A percentile compares a stretch with the other conserved stretches of the same genome.
phyloP scores from a whole-genome alignment of 2,329 filamentous ascomycete species.

The Phyllosticta citrichinensis region DNA sequence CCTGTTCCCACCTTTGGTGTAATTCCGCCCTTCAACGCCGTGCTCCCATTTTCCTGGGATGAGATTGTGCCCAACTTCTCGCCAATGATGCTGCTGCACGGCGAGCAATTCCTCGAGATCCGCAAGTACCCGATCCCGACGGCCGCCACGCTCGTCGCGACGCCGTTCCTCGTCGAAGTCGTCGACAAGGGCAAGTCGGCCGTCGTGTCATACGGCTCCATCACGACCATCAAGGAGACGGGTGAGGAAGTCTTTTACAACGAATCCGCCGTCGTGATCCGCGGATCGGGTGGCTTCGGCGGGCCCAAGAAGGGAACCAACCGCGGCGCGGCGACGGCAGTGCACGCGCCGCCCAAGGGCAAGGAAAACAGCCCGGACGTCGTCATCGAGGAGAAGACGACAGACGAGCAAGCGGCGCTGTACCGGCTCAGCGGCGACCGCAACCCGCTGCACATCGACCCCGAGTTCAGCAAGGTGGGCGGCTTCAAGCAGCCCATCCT shows the following conservation, averaged over 20 bases:
- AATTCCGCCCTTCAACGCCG: conserved; percentile 82
- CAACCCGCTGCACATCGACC: conserved; percentile 95
- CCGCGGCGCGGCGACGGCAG: conserved; percentile 68
- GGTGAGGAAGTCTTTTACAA: conserved; percentile 95
- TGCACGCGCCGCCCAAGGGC: conserved; percentile 62
- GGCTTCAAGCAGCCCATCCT: conserved; percentile 92
- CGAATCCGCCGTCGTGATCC: conserved; percentile 85
- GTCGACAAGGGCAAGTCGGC: conserved; percentile 91
- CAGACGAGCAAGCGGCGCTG: conserved; percentile 81
- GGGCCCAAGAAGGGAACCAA: conserved; percentile 68
- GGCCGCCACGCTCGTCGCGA: conserved; percentile 62
- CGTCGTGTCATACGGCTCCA: conserved; percentile 68
- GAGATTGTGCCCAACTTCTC: conserved; percentile 91
- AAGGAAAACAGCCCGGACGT: conserved; percentile 57
- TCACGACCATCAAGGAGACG: conserved; percentile 73
- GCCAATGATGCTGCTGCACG: conserved; percentile 97
- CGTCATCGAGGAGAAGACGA: conserved; percentile 76
- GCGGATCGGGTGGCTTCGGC: conserved; percentile 82
- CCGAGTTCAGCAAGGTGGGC: conserved; percentile 84
- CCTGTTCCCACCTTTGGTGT: conserved; percentile 92
- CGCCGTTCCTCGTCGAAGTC: conserved; percentile 79
- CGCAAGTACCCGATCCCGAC: conserved; percentile 88
- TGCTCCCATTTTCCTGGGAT: conserved; percentile 67
- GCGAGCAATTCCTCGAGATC: conserved; percentile 96
- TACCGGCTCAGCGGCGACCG: conserved; percentile 92